Percentiles rank a stretch among this genome's conserved stretches.
Conservation (phyloP, 176 grass and related monocot species). For the Coix lacrymajobi region DNA sequence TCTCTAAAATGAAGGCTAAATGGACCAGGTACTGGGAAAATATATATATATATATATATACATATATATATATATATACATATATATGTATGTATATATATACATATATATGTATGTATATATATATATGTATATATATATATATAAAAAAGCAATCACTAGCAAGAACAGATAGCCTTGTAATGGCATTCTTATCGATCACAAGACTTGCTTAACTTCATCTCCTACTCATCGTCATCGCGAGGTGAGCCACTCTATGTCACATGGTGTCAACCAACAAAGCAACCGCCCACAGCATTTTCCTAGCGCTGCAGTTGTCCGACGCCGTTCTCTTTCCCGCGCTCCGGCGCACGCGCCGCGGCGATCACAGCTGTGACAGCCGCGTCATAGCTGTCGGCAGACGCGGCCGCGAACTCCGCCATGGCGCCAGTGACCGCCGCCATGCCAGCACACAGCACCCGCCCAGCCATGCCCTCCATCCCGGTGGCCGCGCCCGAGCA, state of each 20-base stretch:
- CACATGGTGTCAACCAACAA: not conserved
- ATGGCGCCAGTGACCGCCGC: constrained; percentile 49
- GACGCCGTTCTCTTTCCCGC: constrained; percentile 16
- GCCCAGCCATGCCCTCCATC: constrained; percentile 57
- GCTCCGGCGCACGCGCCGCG: constrained; percentile 5
- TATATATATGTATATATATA: too few species aligned
- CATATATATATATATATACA: too few species aligned
- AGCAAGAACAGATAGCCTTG: not conserved
- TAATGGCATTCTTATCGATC: not conserved
- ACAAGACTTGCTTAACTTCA: not conserved
- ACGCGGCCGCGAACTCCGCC: constrained; percentile 47
- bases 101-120: too few species aligned
- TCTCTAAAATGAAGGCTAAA: too few species aligned
- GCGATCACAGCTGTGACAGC: constrained; percentile 19
- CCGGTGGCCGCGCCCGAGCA: constrained; percentile 34
- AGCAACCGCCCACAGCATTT: not conserved
- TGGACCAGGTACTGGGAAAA: too few species aligned
- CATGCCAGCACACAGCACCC: constrained; percentile 71
- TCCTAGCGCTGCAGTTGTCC: not conserved
- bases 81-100: too few species aligned
- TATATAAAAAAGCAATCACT: not conserved
- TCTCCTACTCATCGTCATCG: not conserved
- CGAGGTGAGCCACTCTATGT: not conserved
- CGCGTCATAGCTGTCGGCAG: constrained; percentile 38
- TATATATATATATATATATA: too few species aligned